Conservation (phyloP, 2,329 filamentous ascomycete species). For the Paraconiothyrium sp. region DNA sequence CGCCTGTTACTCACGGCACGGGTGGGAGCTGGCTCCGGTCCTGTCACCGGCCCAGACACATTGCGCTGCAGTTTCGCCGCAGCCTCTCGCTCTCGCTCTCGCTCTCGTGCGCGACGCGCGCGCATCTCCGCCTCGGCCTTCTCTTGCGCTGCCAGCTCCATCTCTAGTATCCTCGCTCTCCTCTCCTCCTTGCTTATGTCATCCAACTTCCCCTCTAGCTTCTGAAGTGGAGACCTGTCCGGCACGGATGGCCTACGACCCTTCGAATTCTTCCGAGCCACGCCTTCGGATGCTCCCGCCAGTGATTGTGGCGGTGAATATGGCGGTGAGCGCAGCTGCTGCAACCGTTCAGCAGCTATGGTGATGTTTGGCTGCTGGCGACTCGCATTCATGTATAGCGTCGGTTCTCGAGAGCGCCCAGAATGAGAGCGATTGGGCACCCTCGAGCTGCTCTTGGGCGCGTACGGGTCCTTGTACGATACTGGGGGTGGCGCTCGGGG, state of each 20-base stretch:
- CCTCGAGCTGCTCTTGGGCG: slow-evolving; percentile 39
- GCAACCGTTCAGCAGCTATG: slow-evolving; percentile 41
- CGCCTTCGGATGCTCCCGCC: slow-evolving; percentile 35
- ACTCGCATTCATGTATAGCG: slow-evolving; percentile 45
- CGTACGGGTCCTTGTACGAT: slow-evolving; percentile 50
- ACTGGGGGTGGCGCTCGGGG: slow-evolving; percentile 65
- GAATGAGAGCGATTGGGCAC: slow-evolving; percentile 38
- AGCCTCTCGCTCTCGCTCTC: slow-evolving; percentile 32
- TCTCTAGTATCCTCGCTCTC: slow-evolving; percentile 82
- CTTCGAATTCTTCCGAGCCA: slow-evolving; percentile 29
- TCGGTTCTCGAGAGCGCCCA: slow-evolving; percentile 41
- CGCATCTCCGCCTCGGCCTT: slow-evolving; percentile 57
- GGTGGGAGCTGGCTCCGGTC: slow-evolving; percentile 23
- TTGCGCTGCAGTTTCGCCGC: slow-evolving; percentile 42
- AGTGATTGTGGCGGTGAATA: slow-evolving; percentile 42
- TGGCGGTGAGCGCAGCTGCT: slow-evolving; percentile 43
- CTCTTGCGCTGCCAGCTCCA: slow-evolving; percentile 77
- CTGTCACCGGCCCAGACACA: slow-evolving; percentile 38
- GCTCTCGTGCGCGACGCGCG: slow-evolving; percentile 41
- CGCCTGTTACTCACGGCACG: slow-evolving; percentile 36
- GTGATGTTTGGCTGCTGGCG: slow-evolving; percentile 47
- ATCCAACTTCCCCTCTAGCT: slow-evolving; percentile 87
- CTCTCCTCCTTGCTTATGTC: slow-evolving; percentile 97
- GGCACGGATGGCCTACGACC: slow-evolving; percentile 68
- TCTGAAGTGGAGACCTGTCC: slow-evolving; percentile 90